These are phyloP conservation scores for Candida smagusa DNA, from an alignment of 1,139 yeast genomes.

Conservation along the genomic window DNA sequence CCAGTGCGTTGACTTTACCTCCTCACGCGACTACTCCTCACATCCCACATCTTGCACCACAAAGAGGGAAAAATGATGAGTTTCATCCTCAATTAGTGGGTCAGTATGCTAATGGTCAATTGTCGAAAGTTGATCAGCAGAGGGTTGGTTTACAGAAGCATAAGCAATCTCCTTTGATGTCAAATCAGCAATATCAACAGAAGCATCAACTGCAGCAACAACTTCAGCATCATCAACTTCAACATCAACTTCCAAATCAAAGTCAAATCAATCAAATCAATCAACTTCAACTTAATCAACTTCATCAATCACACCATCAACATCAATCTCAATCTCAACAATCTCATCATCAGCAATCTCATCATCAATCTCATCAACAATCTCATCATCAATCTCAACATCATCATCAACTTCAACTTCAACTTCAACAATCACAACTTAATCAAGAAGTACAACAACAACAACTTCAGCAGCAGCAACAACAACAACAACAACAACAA, in stretches of 20 bases:
- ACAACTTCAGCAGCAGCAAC: constrained; percentile 10
- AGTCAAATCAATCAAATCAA: constrained; percentile 7
- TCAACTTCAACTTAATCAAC: constrained; percentile 7
- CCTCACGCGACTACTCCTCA: not conserved
- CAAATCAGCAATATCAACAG: constrained; percentile 8
- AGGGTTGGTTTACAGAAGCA: constrained; percentile 4
- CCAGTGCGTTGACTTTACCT: not conserved
- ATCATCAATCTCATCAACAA: constrained; percentile 7
- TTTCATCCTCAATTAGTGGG: not conserved
- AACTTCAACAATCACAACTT: constrained; percentile 8
- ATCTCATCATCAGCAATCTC: constrained; percentile 11
- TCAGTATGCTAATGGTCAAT: not conserved
- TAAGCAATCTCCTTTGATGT: constrained; percentile 9
- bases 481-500: constrained; percentile 10
- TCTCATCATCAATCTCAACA: constrained; percentile 11
- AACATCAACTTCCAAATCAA: constrained; percentile 7
- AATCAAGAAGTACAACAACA: constrained; percentile 9
- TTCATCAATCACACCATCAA: constrained; percentile 8
- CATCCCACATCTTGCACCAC: not conserved
- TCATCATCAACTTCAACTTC: constrained; percentile 9
- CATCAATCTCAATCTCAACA: constrained; percentile 1
- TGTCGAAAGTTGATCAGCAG: not conserved
- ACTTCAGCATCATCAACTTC: constrained; percentile 8
- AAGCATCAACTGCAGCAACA: constrained; percentile 15
- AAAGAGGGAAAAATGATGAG: not conserved